Percentiles rank a stretch among this genome's conserved stretches.
These are phyloP conservation scores for Talaromyces sp. DNA, from an alignment of 2,329 filamentous ascomycete genomes.

Conservation along the genomic window DNA sequence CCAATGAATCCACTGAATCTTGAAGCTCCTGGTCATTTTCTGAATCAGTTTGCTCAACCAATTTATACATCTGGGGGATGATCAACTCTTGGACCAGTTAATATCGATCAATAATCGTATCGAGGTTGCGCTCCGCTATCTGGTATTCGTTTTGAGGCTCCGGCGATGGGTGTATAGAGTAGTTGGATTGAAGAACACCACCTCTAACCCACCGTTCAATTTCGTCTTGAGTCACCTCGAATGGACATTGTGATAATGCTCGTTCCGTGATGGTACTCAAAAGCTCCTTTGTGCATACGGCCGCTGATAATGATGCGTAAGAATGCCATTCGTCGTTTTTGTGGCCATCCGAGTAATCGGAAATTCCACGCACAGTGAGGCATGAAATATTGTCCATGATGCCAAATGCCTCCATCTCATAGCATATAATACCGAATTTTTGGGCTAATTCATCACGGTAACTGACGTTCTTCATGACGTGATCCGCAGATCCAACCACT, in stretches of 20 bases:
- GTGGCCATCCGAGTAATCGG: neutral
- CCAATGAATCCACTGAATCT: neutral
- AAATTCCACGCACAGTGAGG: neutral
- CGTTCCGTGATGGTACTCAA: neutral
- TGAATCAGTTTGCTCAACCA: neutral
- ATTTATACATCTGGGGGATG: neutral
- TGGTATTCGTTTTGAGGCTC: neutral
- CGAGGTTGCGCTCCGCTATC: neutral
- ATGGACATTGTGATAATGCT: neutral
- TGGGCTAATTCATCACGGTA: neutral
- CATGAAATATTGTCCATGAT: neutral
- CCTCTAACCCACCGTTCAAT: neutral
- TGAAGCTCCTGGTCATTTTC: neutral
- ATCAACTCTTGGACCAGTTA: neutral
- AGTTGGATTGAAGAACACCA: neutral
- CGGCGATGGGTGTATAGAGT: neutral
- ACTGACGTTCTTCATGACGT: neutral
- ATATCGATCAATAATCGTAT: neutral
- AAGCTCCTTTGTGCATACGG: neutral
- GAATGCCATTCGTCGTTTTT: constrained; percentile 5
- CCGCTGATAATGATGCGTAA: neutral
- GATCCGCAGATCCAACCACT: neutral
- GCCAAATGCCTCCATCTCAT: neutral
- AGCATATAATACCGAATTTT: neutral
- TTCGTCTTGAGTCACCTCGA: neutral